phyloP scores from a whole-genome alignment of 805 yeast species.

The Schwanniomyces polymorphus region DNA sequence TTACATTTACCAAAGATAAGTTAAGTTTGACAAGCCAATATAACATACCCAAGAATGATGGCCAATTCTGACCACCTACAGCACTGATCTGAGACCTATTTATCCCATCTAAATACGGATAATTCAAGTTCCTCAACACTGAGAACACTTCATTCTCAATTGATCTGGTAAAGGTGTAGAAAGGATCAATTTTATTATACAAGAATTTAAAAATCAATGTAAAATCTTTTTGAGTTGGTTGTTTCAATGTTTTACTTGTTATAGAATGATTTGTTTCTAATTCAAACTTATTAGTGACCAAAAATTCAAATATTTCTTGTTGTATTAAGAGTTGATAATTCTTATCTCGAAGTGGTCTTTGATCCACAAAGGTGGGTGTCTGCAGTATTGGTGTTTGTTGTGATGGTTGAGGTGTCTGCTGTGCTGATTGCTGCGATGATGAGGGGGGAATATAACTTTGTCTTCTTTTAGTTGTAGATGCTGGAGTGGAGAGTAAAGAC shows the following conservation, averaged over 20 bases:
- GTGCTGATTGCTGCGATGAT: constrained; percentile 14
- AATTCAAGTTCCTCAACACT: constrained; percentile 61
- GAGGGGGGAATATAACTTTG: constrained; percentile 17
- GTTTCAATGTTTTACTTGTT: constrained; percentile 59
- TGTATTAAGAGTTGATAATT: constrained; percentile 65
- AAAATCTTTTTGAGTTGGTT: constrained; percentile 88
- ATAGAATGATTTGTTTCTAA: constrained; percentile 71
- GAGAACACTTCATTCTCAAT: constrained; percentile 76
- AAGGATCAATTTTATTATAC: constrained; percentile 76
- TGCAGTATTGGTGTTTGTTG: constrained; percentile 9
- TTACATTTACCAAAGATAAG: constrained; percentile 27
- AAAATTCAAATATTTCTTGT: constrained; percentile 65
- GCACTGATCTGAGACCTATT: constrained; percentile 86
- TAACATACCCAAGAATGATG: constrained; percentile 74
- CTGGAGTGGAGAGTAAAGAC: constrained; percentile 34
- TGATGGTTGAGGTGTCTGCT: constrained; percentile 14
- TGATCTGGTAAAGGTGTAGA: constrained; percentile 63
- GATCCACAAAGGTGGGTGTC: constrained; percentile 41
- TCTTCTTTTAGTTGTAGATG: constrained; percentile 25
- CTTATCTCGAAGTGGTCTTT: constrained; percentile 76
- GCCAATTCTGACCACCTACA: constrained; percentile 91
- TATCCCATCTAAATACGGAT: constrained; percentile 79
- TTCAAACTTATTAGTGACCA: constrained; percentile 66
- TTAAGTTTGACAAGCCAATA: constrained; percentile 75
- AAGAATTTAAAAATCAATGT: constrained; percentile 76